Base-by-base conservation (phyloP, 2,329 filamentous ascomycete species). In the Aspergillus quadrilineatus region DNA sequence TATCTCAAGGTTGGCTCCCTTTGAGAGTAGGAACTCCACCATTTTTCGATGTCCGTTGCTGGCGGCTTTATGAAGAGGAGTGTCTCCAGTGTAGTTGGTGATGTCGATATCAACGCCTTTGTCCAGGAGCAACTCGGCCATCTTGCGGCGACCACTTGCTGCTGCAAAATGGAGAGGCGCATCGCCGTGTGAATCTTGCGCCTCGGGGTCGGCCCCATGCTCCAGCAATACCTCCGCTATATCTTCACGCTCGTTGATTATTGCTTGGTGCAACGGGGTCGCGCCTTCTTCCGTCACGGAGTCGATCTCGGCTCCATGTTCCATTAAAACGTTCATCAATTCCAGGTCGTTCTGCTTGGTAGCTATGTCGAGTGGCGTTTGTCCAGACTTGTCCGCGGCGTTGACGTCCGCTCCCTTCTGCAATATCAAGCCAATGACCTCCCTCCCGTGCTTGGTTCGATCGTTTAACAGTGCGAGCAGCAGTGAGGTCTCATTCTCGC, bases 21-120 rank as follows among this genome's bases (percentile, higher is more conserved):
- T 63, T 15, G 64, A 57, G 14, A 72, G 54, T 22, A 74, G 53
- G 36, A 68, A 61, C 15, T 65, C 60, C 12, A 70, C 67, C 34
- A 68, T 61, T 15, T 69, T 64, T 2, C 62, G 61, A 51, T 67
- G 63, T 4, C 68, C 69, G 12, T 63, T 57, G 17, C 66, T 56
- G 9, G 65, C 65, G 15, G 70, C 69, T 32, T 66, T 66, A 32
- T 67, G 65, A 7, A 72, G 58, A 9, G 68, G 62, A 1, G 66
- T 70, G 58, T 69, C 67, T 2, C 59, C 61, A 10, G 63, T 62
- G 37, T 59, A 60, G 36, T 67, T 67, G 26, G 64, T 65, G 39
- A 67, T 55, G 29, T 63, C 63, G 26, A 71, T 62, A 29, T 64
- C 64, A 2, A 60, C 61, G 0, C 58, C 63, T n/a, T 66, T 64